Evolutionary conservation across 306 rosid species (phyloP), one percentile per base, ranked within the genome.

Genomic region (Prunus armeniaca): DNA sequence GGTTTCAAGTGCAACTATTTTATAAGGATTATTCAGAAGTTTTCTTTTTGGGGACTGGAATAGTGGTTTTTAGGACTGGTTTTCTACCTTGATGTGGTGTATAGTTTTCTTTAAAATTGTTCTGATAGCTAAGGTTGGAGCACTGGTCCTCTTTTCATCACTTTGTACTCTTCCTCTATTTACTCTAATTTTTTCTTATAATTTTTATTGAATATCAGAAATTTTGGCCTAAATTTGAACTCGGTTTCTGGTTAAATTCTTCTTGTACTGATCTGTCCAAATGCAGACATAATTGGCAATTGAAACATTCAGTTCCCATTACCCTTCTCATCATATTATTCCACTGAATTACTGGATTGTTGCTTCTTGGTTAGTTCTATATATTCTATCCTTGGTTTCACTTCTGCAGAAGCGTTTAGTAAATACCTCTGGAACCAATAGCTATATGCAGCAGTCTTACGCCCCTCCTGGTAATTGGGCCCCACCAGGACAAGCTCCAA

Each of bases 381-480:
- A 54, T n/a, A 22, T 71, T 34, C 38, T 12, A 0, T 6, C 28
- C 4, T 18, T 60, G 65, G 38, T 55, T 64, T 77, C 67, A n/a
- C 27, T 74, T 60, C 55, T 83, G 78, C 84, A 86, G 90, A 86
- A 86, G 75, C 86, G 82, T 46, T 50, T 84, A 32, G 76, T 81
- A 45, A 86, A 80, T 46, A 20, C 86, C 2, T 61, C 86, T 65
- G 84, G 83, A 69, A 49, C 78, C 20, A 84, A 78, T 78, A 76
- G 80, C 84, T 81, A 81, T 67, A 64, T 57, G 30, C 87, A 83
- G 51, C 80, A 73, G 43, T 72, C 86, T 9, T 84, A 78, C 54
- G 54, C 89, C 3, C 49, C 81, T 57, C 67, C 84, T 51, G 69
- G 76, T 38, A 80, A 80, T 69, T 83, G 87, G 90, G 78, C 78